These are phyloP conservation scores for Globisporangium iwayamae DNA, from an alignment of 352 stramenopile genomes.

Conservation along the genomic window DNA sequence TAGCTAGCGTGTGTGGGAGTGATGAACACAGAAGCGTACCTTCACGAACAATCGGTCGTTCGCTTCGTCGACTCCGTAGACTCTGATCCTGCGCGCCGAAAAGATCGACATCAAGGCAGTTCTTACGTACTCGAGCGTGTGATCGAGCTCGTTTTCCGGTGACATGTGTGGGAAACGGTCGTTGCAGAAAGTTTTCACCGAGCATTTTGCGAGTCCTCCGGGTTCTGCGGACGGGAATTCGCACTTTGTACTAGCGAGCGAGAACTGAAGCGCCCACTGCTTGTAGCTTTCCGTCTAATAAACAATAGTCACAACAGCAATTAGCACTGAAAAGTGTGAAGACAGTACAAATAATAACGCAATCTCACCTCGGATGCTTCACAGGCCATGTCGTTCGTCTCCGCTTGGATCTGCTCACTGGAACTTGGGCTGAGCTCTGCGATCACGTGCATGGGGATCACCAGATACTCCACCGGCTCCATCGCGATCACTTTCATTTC, in stretches of 20 bases:
- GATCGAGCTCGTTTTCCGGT: constrained; percentile 73
- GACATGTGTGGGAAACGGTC: constrained; percentile 73
- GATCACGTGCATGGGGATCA: constrained; percentile 45
- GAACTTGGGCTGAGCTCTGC: constrained; percentile 25
- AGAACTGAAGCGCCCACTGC: constrained; percentile 68
- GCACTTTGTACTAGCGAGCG: constrained; percentile 36
- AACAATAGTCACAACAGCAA: background rate
- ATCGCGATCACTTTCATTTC: constrained; percentile 66
- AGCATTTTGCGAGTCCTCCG: constrained; percentile 50
- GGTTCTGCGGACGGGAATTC: constrained; percentile 29
- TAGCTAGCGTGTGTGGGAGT: background rate
- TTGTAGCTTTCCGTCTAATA: constrained; percentile 69
- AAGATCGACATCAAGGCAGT: constrained; percentile 54
- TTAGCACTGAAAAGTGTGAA: background rate
- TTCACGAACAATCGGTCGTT: constrained; percentile 49
- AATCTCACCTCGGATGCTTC: constrained; percentile 39
- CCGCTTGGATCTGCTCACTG: constrained; percentile 33
- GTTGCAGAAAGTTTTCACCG: constrained; percentile 70
- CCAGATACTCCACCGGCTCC: constrained; percentile 60
- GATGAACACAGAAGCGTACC: constrained; percentile 24
- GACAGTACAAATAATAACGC: background rate
- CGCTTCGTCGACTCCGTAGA: constrained; percentile 55
- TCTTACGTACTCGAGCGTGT: constrained; percentile 71
- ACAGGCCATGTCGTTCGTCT: constrained; percentile 31
- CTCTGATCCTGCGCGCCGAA: constrained; percentile 46